A percentile compares a stretch with the other conserved stretches of the same genome.
These are phyloP conservation scores for Cunninghamia lanceolata DNA, from an alignment of 75 land plant genomes.

Conservation along the genomic window DNA sequence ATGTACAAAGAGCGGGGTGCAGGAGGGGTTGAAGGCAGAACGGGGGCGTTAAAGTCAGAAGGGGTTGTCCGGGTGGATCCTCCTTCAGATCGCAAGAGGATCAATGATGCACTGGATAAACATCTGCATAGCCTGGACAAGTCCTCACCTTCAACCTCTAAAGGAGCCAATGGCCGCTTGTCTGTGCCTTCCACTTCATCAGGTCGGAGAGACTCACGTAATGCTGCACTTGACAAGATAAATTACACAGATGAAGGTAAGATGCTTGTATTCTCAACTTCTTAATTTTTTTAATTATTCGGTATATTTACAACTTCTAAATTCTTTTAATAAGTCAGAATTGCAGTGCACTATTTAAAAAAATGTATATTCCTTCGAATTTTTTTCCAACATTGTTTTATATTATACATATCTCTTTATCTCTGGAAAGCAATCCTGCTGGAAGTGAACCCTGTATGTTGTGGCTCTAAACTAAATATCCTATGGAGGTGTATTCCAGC, in stretches of 20 bases:
- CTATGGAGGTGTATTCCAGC: not conserved
- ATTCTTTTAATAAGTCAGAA: not conserved
- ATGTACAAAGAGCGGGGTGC: conserved; percentile 28
- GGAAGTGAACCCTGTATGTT: not conserved
- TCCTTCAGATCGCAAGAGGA: conserved; percentile 28
- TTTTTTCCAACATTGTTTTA: not conserved
- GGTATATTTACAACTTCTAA: not conserved
- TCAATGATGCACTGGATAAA: conserved; percentile 33
- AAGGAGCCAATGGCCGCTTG: conserved; percentile 20
- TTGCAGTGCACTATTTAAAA: not conserved
- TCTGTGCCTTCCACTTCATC: conserved; percentile 20
- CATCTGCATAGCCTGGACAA: conserved; percentile 22
- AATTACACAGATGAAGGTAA: conserved; percentile 29
- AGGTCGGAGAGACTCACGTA: conserved; percentile 25
- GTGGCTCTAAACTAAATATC: not conserved
- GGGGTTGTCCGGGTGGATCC: not conserved
- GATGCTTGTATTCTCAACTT: not conserved
- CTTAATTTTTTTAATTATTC: not conserved
- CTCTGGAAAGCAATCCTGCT: not conserved
- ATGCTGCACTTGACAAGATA: conserved; percentile 21
- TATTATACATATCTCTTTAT: not conserved
- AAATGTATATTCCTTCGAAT: not conserved
- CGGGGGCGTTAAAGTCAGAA: conserved; percentile 20
- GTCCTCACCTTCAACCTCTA: conserved; percentile 34
- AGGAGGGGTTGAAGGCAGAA: conserved; percentile 6